A percentile compares a stretch with the other conserved stretches of the same genome.
phyloP scores from a whole-genome alignment of 2,329 filamentous ascomycete species.

The Magnaporthales sp. region DNA sequence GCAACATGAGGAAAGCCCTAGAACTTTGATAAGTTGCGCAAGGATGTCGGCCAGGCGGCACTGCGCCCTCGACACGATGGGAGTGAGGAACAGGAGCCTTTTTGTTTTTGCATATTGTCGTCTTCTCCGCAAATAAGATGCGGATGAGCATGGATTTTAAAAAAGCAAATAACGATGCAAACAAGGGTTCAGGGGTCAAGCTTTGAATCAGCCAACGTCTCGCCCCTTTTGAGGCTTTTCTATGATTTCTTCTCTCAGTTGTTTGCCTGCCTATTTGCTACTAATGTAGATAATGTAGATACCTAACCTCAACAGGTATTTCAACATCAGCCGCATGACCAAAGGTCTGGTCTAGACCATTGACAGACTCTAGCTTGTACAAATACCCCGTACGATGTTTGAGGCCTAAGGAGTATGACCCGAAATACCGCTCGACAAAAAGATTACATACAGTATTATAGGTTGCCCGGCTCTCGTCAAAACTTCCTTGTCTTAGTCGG shows the following conservation, averaged over 20 bases:
- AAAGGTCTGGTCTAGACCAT: not conserved
- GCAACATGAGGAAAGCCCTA: not conserved
- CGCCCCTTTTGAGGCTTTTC: not conserved
- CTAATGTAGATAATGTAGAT: not conserved
- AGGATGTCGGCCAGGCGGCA: not conserved
- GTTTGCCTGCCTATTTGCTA: not conserved
- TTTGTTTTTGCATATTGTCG: too few relatives aligned
- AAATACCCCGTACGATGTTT: not conserved
- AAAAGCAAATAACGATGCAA: not conserved
- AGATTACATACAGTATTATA: not conserved
- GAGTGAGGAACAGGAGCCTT: not conserved
- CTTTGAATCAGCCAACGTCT: conserved; percentile 1
- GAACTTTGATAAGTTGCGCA: not conserved
- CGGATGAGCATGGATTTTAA: not conserved
- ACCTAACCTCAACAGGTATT: not conserved
- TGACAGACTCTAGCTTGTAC: not conserved
- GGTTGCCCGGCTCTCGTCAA: not conserved
- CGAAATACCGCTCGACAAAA: not conserved
- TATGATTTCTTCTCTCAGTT: not conserved
- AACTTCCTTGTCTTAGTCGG: not conserved
- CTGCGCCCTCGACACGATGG: not conserved
- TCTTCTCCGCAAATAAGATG: not conserved
- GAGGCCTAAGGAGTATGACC: not conserved
- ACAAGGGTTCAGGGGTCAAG: not conserved
- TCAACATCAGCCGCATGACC: not conserved